A percentile compares a stretch with the other conserved stretches of the same genome.
phyloP scores from a whole-genome alignment of 2,329 filamentous ascomycete genomes.

The Aciculosporium take region DNA sequence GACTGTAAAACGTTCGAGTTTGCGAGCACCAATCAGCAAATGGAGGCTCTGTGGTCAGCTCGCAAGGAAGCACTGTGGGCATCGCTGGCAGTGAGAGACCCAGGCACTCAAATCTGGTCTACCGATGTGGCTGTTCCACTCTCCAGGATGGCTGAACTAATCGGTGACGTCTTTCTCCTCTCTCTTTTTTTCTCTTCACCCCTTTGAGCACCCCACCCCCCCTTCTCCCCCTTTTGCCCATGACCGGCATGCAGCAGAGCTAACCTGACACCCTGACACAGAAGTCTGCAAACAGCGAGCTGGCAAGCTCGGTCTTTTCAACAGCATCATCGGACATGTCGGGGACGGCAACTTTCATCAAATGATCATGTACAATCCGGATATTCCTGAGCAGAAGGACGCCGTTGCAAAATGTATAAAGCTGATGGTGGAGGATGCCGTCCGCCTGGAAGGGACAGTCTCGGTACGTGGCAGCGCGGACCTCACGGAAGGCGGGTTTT shows the following conservation, averaged over 20 bases:
- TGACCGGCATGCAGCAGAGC: background rate
- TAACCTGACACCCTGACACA: slow-evolving; percentile 4
- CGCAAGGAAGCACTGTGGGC: slow-evolving; percentile 64
- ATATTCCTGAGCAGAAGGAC: slow-evolving; percentile 41
- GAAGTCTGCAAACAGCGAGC: slow-evolving; percentile 55
- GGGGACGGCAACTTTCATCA: slow-evolving; percentile 64
- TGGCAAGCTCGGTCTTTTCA: slow-evolving; percentile 44
- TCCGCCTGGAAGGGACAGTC: slow-evolving; percentile 58
- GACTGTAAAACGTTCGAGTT: slow-evolving; percentile 53
- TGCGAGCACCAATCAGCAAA: slow-evolving; percentile 48
- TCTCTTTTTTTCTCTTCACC: background rate
- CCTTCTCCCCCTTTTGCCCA: background rate
- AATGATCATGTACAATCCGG: slow-evolving; percentile 26
- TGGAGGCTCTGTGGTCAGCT: slow-evolving; percentile 59
- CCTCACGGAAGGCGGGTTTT: background rate
- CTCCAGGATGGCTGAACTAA: slow-evolving; percentile 55
- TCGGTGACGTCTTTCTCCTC: slow-evolving; percentile 22
- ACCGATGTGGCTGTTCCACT: slow-evolving; percentile 72
- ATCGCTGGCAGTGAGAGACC: slow-evolving; percentile 48
- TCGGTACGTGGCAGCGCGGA: slow-evolving; percentile 29
- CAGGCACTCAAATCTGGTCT: slow-evolving; percentile 55
- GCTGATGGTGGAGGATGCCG: slow-evolving; percentile 53
- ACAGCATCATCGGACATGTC: slow-evolving; percentile 57
- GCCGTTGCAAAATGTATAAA: slow-evolving; percentile 47
- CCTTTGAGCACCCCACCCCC: background rate